Conservation (phyloP, 164 flowering plant species). For the Protea cynaroides region DNA sequence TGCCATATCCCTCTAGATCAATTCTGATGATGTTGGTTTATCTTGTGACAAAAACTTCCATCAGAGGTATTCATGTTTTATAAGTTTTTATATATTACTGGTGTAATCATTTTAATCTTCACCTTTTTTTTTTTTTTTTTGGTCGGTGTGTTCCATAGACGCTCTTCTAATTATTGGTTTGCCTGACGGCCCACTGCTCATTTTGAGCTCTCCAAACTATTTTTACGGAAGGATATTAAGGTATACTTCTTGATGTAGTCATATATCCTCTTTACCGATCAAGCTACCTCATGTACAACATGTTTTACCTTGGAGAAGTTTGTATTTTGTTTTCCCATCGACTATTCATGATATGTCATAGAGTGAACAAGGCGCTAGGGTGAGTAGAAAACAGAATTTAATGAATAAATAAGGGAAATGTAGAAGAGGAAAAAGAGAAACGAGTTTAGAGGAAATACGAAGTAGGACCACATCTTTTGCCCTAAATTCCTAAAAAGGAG, state of each 20-base stretch:
- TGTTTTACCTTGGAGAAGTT: too few species aligned
- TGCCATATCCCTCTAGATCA: neutral
- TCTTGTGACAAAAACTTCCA: neutral
- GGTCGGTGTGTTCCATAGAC: slow-evolving; percentile 37
- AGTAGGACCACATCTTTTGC: too few species aligned
- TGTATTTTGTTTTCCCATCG: too few species aligned
- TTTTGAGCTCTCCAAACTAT: slow-evolving; percentile 85
- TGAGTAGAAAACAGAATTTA: too few species aligned
- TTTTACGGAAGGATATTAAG: slow-evolving; percentile 85
- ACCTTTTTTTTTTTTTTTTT: neutral
- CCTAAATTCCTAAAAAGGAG: too few species aligned
- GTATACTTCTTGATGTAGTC: slow-evolving; percentile 18
- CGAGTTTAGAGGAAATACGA: too few species aligned
- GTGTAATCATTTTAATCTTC: neutral
- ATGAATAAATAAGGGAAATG: too few species aligned
- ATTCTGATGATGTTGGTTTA: neutral
- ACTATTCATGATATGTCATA: too few species aligned
- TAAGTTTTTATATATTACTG: neutral
- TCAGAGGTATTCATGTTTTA: neutral
- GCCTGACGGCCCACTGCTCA: slow-evolving; percentile 97
- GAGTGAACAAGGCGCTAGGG: too few species aligned
- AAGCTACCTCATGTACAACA: too few species aligned
- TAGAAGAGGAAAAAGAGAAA: too few species aligned
- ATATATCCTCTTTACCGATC: too few species aligned
- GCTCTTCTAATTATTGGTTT: slow-evolving; percentile 71